A percentile compares a stretch with the other conserved stretches of the same genome.
Conservation (phyloP, 495 filamentous ascomycete genomes). For the Aspergillus coremiiformis region DNA sequence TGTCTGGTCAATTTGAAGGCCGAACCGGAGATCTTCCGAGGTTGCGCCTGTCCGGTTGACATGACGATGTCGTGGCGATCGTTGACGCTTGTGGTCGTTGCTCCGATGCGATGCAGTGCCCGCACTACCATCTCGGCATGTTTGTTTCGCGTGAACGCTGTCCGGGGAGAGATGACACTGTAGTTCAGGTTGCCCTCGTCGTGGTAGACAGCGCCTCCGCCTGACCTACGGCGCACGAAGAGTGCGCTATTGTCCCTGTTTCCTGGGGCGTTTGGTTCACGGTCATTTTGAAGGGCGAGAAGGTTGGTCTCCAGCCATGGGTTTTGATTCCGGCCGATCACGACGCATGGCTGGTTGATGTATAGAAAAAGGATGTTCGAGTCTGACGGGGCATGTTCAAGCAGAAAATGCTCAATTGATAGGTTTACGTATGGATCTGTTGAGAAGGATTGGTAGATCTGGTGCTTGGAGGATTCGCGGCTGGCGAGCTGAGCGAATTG, state of each 20-base stretch:
- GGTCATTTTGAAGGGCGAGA: slow-evolving; percentile 40
- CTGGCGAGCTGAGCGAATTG: slow-evolving; percentile 38
- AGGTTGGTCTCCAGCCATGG: slow-evolving; percentile 91
- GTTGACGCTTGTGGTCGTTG: slow-evolving; percentile 61
- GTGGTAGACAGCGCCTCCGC: slow-evolving; percentile 91
- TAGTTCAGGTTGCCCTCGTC: slow-evolving; percentile 91
- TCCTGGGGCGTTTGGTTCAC: slow-evolving; percentile 11
- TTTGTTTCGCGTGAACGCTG: slow-evolving; percentile 68
- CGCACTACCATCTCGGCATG: slow-evolving; percentile 87
- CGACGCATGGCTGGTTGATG: slow-evolving; percentile 72
- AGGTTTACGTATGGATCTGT: slow-evolving; percentile 84
- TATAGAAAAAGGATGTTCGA: slow-evolving; percentile 82
- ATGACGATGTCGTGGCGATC: slow-evolving; percentile 90
- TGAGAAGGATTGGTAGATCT: slow-evolving; percentile 71
- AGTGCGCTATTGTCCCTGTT: slow-evolving; percentile 33
- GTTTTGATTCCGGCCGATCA: slow-evolving; percentile 95
- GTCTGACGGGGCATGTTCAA: slow-evolving; percentile 59
- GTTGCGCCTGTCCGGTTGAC: slow-evolving; percentile 27
- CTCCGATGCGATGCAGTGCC: slow-evolving; percentile 51
- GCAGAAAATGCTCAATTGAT: slow-evolving; percentile 87
- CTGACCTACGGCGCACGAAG: slow-evolving; percentile 74
- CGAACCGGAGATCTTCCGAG: slow-evolving; percentile 81
- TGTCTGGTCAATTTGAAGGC: slow-evolving; percentile 82
- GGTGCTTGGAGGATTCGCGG: slow-evolving; percentile 43
- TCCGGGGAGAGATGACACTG: slow-evolving; percentile 73